Evolutionary conservation across 2,329 filamentous ascomycete species (phyloP), one percentile per base, ranked within the genome.

Genomic region (Didymella glomerata): DNA sequence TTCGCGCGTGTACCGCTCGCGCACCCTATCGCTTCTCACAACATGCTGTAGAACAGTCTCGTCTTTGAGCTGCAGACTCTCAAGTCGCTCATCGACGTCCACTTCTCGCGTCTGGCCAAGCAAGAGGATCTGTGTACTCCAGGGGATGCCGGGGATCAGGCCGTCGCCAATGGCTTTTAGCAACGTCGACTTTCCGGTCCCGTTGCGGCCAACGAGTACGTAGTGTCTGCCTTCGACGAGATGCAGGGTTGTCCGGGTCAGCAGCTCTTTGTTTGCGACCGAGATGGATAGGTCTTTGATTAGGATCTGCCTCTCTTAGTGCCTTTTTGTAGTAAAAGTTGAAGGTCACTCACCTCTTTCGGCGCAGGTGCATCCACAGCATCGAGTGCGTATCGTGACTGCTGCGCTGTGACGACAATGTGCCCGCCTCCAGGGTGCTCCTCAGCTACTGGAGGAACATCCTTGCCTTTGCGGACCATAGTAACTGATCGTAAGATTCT

Each of bases 121-220:
- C 4, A 78, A 63, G 8, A 78, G 54, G 20, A 78, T 74, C 2
- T 65, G 62, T 9, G 74, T 71, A 50, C 72, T 76, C 71, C 69
- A 75, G 6, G 76, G 74, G 9, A 78, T 77, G 0, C 90, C 91
- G 0, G 92, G 91, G 16, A 96, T 90, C 32, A 93, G 82, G 68
- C 91, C 91, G 61, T 92, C 88, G 4, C 88, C 89, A 65, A 96
- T 88, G 1, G 92, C 91, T 69, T 86, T 86, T 16, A 95, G 80
- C 7, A 94, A 78, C 0, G 90, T 94, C 4, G 90, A 93, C 72
- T 96, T 96, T 6, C 92, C 92, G 2, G 88, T 90, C 0, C 92
- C 92, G 76, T 96, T 96, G 7, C 90, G 84, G 0, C 92, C 92
- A 20, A 94, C 82, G 1, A 96, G 80, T 0, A 91, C 91, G 80